These are phyloP conservation scores for Suillus americanus DNA, from an alignment of 768 basidiomycete genomes.

Conservation along the genomic window DNA sequence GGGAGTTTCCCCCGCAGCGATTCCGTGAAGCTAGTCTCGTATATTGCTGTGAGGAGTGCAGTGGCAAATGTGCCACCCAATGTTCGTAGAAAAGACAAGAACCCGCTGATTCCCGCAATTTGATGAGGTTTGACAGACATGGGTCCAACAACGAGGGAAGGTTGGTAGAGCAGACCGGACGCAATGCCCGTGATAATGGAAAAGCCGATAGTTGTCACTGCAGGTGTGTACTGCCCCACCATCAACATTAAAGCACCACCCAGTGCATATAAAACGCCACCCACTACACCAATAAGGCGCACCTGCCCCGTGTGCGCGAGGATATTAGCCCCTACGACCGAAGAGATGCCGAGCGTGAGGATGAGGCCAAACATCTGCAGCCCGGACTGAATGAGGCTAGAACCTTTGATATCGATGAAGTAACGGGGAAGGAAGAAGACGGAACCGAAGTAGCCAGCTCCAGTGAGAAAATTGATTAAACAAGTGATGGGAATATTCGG, in stretches of 20 bases:
- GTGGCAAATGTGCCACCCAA: conserved; percentile 35
- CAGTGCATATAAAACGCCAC: conserved; percentile 32
- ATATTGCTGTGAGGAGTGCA: conserved; percentile 34
- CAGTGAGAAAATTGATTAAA: conserved; percentile 38
- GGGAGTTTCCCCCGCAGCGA: conserved; percentile 29
- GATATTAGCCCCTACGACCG: conserved; percentile 35
- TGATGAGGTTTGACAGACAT: conserved; percentile 35
- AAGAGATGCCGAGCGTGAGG: conserved; percentile 32
- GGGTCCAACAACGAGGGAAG: conserved; percentile 35
- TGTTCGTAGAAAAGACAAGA: conserved; percentile 35
- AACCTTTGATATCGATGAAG: conserved; percentile 37
- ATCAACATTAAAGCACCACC: conserved; percentile 34
- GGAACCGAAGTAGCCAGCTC: conserved; percentile 37
- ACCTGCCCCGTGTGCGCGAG: conserved; percentile 32
- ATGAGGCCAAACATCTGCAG: conserved; percentile 37
- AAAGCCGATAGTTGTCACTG: conserved; percentile 28
- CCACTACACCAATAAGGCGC: conserved; percentile 29
- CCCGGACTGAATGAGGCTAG: conserved; percentile 31
- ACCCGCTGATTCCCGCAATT: conserved; percentile 36
- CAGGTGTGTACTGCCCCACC: conserved; percentile 30
- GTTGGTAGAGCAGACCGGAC: conserved; percentile 34
- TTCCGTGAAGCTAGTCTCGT: conserved; percentile 32
- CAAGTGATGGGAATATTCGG: conserved; percentile 36
- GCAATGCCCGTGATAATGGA: conserved; percentile 31
- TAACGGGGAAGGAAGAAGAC: conserved; percentile 40